These are phyloP conservation scores for Thermoascus crustaceus DNA, from an alignment of 2,329 filamentous ascomycete genomes.

Conservation along the genomic window DNA sequence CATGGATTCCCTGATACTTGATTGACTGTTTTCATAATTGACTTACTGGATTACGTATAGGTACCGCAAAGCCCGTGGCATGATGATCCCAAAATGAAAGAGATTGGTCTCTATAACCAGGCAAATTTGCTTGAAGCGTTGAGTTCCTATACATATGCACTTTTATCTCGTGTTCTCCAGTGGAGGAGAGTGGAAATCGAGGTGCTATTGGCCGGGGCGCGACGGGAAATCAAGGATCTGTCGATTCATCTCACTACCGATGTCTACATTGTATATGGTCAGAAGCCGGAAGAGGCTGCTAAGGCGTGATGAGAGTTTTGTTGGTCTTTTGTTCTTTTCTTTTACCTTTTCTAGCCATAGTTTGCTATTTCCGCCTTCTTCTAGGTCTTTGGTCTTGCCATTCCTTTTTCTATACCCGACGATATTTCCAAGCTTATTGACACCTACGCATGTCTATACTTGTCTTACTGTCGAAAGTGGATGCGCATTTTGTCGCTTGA, in stretches of 20 bases:
- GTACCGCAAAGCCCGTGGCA: neutral
- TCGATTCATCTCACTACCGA: neutral
- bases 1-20: too few species aligned
- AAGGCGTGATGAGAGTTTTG: too few species aligned
- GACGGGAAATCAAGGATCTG: constrained; percentile 6
- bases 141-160: constrained; percentile 14
- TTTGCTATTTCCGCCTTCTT: too few species aligned
- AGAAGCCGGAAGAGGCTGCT: neutral
- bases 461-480: too few species aligned
- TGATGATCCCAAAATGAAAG: constrained; percentile 7
- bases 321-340: too few species aligned
- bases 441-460: too few species aligned
- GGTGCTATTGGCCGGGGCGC: constrained; percentile 7
- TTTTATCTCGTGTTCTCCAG: constrained; percentile 14
- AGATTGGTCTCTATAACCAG: constrained; percentile 9
- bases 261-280: neutral
- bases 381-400: too few species aligned
- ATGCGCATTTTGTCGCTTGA: too few species aligned
- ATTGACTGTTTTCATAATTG: neutral
- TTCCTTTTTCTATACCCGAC: too few species aligned
- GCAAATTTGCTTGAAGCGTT: constrained; percentile 11
- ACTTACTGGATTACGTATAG: neutral
- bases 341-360: too few species aligned
- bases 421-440: too few species aligned
- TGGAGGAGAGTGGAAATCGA: constrained; percentile 12